Evolutionary conservation across 768 basidiomycete genomes (phyloP), one percentile per base, ranked within the genome.

Genomic region (Lyophyllum semitale): DNA sequence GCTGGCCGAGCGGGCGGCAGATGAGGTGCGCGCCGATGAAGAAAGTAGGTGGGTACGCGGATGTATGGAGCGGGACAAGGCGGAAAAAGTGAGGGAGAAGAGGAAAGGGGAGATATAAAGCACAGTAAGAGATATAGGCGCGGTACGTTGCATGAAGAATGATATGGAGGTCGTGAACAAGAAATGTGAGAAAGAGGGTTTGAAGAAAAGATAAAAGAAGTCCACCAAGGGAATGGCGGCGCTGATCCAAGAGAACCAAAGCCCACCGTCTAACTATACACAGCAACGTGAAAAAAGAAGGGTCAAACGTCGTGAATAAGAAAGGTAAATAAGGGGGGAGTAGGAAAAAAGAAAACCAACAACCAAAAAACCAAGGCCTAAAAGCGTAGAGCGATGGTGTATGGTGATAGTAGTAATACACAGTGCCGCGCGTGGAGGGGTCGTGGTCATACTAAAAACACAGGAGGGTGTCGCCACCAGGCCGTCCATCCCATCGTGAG

Each of bases 41-140:
- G 18, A 8, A 43, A 3, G 23, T 27, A 15, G 23, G 25, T n/a
- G 22, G 25, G 11, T 17, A 9, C 6, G 18, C 23, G 42, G 22
- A 15, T 7, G 18, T 27, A 26, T 26, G 32, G 27, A 32, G 33
- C 17, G 18, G 29, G 46, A 18, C 11, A 46, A 33, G 29, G 9
- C 27, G 30, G 18, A 8, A 25, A 20, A 27, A 26, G n/a, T 13
- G 32, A 32, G 11, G 29, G 17, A 29, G 29, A 18, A 26, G 29
- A 23, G 26, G 44, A 11, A 17, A 15, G 17, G 44, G 43, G 15
- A 30, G 18, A 35, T 29, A 32, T 32, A 32, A 30, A 48, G 46
- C 46, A 48, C 46, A 48, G 46, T 30, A 48, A 48, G 46, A 48
- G 46, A 48, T 32, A 48, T 48, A 48, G 46, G 46, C 46, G 46